Evolutionary conservation across 1,284 basidiomycete species (phyloP).

Genomic region (Fomitopsis palustris): DNA sequence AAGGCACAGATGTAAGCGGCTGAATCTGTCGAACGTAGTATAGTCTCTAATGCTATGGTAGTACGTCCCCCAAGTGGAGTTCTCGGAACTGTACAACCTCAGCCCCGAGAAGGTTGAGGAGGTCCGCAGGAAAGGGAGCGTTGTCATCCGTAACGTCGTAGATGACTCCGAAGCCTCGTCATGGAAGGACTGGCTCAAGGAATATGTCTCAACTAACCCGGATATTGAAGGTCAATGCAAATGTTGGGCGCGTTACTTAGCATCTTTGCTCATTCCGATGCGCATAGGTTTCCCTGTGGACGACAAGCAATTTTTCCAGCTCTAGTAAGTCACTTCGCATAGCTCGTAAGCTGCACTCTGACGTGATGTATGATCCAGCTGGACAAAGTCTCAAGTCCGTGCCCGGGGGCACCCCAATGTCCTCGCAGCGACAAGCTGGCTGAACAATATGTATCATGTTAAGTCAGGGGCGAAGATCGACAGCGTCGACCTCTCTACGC

Average conservation of each 20-base stretch:
- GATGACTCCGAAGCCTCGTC: slow-evolving; percentile 46
- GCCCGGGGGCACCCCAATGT: slow-evolving; percentile 75
- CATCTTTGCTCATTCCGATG: background rate
- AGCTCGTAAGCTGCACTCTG: background rate
- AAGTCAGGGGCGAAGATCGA: slow-evolving; percentile 36
- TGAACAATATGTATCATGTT: slow-evolving; percentile 61
- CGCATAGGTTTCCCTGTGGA: slow-evolving; percentile 47
- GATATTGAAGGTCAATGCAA: slow-evolving; percentile 41
- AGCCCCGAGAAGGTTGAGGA: slow-evolving; percentile 41
- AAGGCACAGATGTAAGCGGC: slow-evolving; percentile 46
- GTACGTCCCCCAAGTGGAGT: slow-evolving; percentile 57
- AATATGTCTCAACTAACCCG: slow-evolving; percentile 57
- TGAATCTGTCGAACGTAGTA: background rate
- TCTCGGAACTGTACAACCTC: slow-evolving; percentile 48
- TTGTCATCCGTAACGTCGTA: slow-evolving; percentile 64
- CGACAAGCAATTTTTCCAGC: slow-evolving; percentile 70
- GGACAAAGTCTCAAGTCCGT: slow-evolving; percentile 67
- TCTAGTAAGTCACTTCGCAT: slow-evolving; percentile 46
- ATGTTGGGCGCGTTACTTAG: background rate
- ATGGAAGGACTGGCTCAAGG: slow-evolving; percentile 55
- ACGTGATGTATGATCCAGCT: slow-evolving; percentile 35
- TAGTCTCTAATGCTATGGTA: slow-evolving; percentile 25
- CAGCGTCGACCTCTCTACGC: slow-evolving; percentile 63
- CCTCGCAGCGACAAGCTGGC: slow-evolving; percentile 55
- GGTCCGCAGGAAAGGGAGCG: slow-evolving; percentile 54